Percentiles rank a stretch among this genome's conserved stretches.
phyloP scores from a whole-genome alignment of 768 basidiomycete species.

The Lenzites betulinus region DNA sequence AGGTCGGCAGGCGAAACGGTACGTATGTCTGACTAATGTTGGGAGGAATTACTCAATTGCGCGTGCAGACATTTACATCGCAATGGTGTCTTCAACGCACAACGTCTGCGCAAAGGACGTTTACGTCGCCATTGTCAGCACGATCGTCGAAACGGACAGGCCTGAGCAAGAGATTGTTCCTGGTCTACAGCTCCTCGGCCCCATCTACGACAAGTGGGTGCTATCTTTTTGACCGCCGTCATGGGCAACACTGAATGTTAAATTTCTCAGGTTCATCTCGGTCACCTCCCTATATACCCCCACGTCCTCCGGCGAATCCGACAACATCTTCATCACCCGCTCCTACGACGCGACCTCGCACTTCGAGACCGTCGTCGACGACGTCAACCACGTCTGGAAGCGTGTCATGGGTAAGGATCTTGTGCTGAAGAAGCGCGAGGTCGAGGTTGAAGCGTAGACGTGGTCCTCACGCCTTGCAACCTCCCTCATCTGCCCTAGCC shows the following conservation, averaged over 20 bases:
- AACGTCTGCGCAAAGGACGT: constrained; percentile 96
- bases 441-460: constrained; percentile 54
- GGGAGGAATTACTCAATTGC: neutral
- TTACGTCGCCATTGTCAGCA: constrained; percentile 97
- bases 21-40: constrained; percentile 32
- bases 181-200: constrained; percentile 87
- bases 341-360: constrained; percentile 99
- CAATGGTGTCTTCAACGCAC: constrained; percentile 95
- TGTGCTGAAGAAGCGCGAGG: constrained; percentile 86
- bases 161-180: constrained; percentile 94
- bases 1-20: constrained; percentile 93
- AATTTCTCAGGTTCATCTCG: constrained; percentile 73
- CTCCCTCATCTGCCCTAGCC: neutral
- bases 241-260: too few relatives aligned
- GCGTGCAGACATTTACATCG: constrained; percentile 91
- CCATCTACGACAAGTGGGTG: constrained; percentile 89
- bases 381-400: constrained; percentile 96
- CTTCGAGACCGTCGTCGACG: constrained; percentile 98
- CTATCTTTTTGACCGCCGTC: neutral
- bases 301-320: constrained; percentile 73
- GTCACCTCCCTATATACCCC: constrained; percentile 89
- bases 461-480: neutral
- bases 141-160: constrained; percentile 91
- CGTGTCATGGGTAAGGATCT: constrained; percentile 77
- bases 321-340: constrained; percentile 96